Evolutionary conservation across 139 green algal genomes (phyloP), one percentile per base, ranked within the genome.

Genomic region (Pycnococcus provasolii): DNA sequence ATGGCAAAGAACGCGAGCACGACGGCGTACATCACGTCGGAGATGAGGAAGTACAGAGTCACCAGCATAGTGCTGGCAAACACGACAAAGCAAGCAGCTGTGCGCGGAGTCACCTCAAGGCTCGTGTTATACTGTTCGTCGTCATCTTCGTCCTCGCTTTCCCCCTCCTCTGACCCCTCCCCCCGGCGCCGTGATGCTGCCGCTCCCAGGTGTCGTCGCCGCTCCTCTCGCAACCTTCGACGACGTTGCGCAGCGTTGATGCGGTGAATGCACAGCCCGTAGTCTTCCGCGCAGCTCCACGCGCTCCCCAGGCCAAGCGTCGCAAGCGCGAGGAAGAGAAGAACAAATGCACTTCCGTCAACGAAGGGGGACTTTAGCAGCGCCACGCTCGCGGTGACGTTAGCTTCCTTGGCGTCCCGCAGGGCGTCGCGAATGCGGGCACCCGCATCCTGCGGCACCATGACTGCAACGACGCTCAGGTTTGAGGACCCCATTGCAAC

Each of bases 21-120:
- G 15, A 67, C 9, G 53, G 54, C 9, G 42, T 66, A 64, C 47
- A 73, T 47, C 43, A 39, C 50, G 4, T 58, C 13, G 2, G 64
- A 70, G 47, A 69, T 70, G 42, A 73, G 45, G 58, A 61, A 77
- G 65, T 71, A 77, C 48, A 77, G 64, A 7, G 73, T 37, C 47
- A 77, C 51, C 48, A 77, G 72, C 45, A 71, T 53, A 3, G 26
- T 42, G 8, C 64, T 73, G 37, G 72, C 62, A 9, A 69, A 15
- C 45, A 68, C 57, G 39, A 73, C 65, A 26, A 77, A 77, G 1
- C 9, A 15, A 3, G 63, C 58, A 15, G 65, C 64, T 4, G 60
- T 41, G 3, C 3, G 7, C 44, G 71, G 8, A n/a, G 40, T 57
- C 3, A 77, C 73, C 13, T 77, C 72, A n/a, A 61, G 11, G 4